Base-by-base conservation (phyloP, 2,329 filamentous ascomycete species). In the Fusarium illudens region DNA sequence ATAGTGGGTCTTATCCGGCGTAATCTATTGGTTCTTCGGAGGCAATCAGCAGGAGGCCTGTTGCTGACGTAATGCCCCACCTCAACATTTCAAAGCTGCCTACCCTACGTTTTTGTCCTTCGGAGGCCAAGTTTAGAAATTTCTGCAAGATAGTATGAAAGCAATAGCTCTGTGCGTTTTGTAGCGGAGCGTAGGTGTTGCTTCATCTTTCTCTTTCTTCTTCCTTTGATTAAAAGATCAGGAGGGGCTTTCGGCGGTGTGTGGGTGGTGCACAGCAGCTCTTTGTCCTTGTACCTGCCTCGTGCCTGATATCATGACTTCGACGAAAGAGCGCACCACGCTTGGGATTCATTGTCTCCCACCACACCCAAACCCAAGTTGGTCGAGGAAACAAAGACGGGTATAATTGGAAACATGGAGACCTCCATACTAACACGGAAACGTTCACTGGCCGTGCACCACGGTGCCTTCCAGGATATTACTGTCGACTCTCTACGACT, bases 21-120 rank as follows among this genome's bases (percentile, higher is more conserved):
- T 17, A n/a, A 12, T 6, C 57, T 13, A 55, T 57, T 68, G 62
- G 65, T 1, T n/a, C n/a, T 10, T 46, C 0, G 22, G 19, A 51
- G 32, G 11, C 15, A 33, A 32, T 36, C 12, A n/a, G 25, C 11
- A 4, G 49, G 49, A 52, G 49, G 32, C 49, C 49, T 52, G 49
- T 42, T 42, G 34, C 29, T 20, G 33, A 64, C 56, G n/a, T 51
- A 48, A 32, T 13, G 48, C 48, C 30, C 19, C 48, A 33, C 29
- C n/a, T 8, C 6, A 30, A 22, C 34, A 12, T n/a, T 6, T 13
- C 25, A 20, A 34, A 48, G 20, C 8, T 12, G 25, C 20, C 39
- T 56, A 56, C 53, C 39, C 53, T 56, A 27, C n/a, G 42, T 3
- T 22, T 46, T 46, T 46, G 42, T 46, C 42, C 15, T 17, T 25